These are phyloP conservation scores for Sporisorium exsertum DNA, from an alignment of 1,284 basidiomycete genomes.

Conservation along the genomic window DNA sequence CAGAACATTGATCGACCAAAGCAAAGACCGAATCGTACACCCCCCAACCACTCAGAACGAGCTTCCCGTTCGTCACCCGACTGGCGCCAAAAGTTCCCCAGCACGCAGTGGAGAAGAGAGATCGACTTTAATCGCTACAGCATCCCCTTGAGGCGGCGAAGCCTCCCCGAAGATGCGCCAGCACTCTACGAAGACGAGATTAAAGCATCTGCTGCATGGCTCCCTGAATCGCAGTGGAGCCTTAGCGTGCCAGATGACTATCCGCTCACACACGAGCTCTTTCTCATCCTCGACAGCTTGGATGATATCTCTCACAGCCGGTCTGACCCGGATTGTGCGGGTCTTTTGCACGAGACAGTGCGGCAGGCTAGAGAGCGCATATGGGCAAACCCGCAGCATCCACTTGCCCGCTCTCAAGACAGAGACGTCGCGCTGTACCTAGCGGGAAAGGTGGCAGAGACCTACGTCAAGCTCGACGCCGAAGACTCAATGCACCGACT, in stretches of 20 bases:
- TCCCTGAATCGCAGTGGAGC: constrained; percentile 23
- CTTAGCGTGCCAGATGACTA: constrained; percentile 29
- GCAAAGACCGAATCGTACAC: background rate
- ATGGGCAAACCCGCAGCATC: constrained; percentile 19
- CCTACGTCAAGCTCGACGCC: constrained; percentile 32
- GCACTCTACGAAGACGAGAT: constrained; percentile 43
- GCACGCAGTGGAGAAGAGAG: constrained; percentile 35
- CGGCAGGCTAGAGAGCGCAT: constrained; percentile 27
- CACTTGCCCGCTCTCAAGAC: constrained; percentile 3
- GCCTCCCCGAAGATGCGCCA: constrained; percentile 32
- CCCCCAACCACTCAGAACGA: background rate
- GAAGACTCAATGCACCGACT: constrained; percentile 35
- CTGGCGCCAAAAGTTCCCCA: constrained; percentile 33
- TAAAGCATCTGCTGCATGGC: constrained; percentile 28
- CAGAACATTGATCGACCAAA: background rate
- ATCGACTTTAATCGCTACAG: constrained; percentile 41
- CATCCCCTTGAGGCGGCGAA: constrained; percentile 19
- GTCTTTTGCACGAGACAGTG: constrained; percentile 20
- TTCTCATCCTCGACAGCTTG: constrained; percentile 40
- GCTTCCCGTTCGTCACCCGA: constrained; percentile 4
- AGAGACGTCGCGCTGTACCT: constrained; percentile 27
- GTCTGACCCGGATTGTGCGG: constrained; percentile 20
- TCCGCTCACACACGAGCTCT: constrained; percentile 26
- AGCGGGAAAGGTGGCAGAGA: constrained; percentile 35
- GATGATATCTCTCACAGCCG: constrained; percentile 25